These are phyloP conservation scores for Haplographium delicatum DNA, from an alignment of 495 filamentous ascomycete species.

Conservation along the genomic window DNA sequence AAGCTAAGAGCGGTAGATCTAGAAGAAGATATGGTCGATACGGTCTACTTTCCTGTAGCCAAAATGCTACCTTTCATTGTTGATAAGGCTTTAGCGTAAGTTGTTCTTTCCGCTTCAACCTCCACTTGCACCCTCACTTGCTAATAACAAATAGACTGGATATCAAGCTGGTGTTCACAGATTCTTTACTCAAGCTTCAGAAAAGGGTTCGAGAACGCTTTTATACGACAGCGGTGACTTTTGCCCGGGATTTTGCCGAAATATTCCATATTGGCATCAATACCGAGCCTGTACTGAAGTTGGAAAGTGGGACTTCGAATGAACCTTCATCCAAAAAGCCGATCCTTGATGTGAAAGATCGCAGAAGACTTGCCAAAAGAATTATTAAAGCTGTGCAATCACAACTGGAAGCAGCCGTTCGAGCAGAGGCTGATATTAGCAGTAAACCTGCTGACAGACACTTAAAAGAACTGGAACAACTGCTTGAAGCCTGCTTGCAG, in stretches of 20 bases:
- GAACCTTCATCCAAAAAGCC: slow-evolving; percentile 21
- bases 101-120: slow-evolving; percentile 22
- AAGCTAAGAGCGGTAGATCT: slow-evolving; percentile 73
- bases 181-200: slow-evolving; percentile 58
- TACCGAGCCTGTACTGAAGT: slow-evolving; percentile 24
- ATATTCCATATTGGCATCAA: slow-evolving; percentile 66
- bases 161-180: slow-evolving; percentile 61
- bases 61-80: slow-evolving; percentile 73
- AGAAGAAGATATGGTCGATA: slow-evolving; percentile 72
- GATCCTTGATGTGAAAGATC: slow-evolving; percentile 43
- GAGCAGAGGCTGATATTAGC: slow-evolving; percentile 73
- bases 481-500: slow-evolving; percentile 57
- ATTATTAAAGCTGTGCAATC: slow-evolving; percentile 78
- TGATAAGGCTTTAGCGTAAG: slow-evolving; percentile 68
- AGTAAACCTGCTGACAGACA: slow-evolving; percentile 63
- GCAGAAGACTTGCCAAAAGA: slow-evolving; percentile 68
- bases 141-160: slow-evolving; percentile 61
- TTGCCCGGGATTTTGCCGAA: slow-evolving; percentile 65
- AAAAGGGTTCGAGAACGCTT: slow-evolving; percentile 61
- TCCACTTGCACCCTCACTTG: background rate
- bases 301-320: slow-evolving; percentile 22
- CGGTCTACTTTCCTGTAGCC: slow-evolving; percentile 82
- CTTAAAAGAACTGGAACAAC: slow-evolving; percentile 64
- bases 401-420: slow-evolving; percentile 67
- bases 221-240: slow-evolving; percentile 70